phyloP scores from a whole-genome alignment of 1,284 basidiomycete species.

The Ceratobasidium sp. region DNA sequence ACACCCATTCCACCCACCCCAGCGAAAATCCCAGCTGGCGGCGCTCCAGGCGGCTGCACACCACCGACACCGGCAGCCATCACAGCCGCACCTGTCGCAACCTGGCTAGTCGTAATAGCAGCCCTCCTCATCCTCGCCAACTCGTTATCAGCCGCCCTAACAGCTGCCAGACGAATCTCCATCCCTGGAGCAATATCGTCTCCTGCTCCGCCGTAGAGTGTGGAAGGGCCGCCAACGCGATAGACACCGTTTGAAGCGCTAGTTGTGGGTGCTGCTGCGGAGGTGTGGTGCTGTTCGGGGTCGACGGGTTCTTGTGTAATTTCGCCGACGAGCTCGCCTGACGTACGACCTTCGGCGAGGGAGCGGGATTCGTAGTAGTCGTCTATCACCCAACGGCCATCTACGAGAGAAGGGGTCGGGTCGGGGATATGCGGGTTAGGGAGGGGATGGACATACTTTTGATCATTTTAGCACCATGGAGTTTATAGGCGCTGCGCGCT shows the following conservation, averaged over 20 bases:
- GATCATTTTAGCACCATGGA: conserved; percentile 92
- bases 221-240: conserved; percentile 74
- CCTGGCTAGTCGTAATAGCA: conserved; percentile 48
- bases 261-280: conserved; percentile 56
- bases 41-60: background rate
- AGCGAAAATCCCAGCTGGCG: conserved; percentile 17
- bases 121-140: conserved; percentile 72
- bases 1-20: background rate
- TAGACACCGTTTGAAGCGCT: conserved; percentile 53
- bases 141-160: conserved; percentile 69
- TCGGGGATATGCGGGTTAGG: background rate
- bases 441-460: conserved; percentile 65
- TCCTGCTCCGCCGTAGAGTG: conserved; percentile 86
- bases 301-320: conserved; percentile 55
- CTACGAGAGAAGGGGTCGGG: conserved; percentile 57
- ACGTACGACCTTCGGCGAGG: conserved; percentile 72
- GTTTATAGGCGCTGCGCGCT: conserved; percentile 92
- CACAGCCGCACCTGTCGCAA: conserved; percentile 56
- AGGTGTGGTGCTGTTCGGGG: conserved; percentile 53
- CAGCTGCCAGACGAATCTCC: conserved; percentile 62
- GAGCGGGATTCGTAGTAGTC: conserved; percentile 94
- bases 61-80: background rate
- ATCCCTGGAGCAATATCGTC: conserved; percentile 75
- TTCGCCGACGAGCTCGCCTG: conserved; percentile 81
- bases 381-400: conserved; percentile 90